These are phyloP conservation scores for Clitopilus hobsonii DNA, from an alignment of 768 basidiomycete species.

Conservation along the genomic window DNA sequence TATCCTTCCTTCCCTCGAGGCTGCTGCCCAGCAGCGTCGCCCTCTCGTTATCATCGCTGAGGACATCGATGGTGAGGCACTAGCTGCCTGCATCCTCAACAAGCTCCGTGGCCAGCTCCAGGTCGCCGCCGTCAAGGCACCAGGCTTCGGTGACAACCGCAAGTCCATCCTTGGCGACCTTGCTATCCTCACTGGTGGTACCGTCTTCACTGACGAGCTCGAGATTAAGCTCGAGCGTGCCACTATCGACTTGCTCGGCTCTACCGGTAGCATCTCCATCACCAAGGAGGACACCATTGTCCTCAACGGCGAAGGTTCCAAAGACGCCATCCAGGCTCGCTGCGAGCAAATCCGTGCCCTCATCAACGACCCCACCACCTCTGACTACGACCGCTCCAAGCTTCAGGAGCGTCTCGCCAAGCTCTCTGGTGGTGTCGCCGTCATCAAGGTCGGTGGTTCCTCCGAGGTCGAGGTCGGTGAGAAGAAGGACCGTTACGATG, in stretches of 20 bases:
- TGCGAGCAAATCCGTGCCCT: constrained; percentile 94
- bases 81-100: constrained; percentile 98
- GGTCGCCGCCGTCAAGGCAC: constrained; percentile 93
- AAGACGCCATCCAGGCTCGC: constrained; percentile 84
- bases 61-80: constrained; percentile 96
- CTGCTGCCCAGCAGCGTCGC: constrained; percentile 73
- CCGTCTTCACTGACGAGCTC: constrained; percentile 94
- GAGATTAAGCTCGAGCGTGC: constrained; percentile 96
- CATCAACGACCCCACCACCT: constrained; percentile 77
- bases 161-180: constrained; percentile 97
- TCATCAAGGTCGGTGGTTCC: constrained; percentile 95
- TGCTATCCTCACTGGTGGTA: constrained; percentile 95
- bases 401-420: constrained; percentile 97
- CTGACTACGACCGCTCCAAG: constrained; percentile 92
- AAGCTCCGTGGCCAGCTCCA: constrained; percentile 97
- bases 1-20: constrained; percentile 88
- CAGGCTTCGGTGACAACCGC: constrained; percentile 98
- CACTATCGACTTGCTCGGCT: constrained; percentile 83
- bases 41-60: constrained; percentile 96
- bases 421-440: constrained; percentile 92
- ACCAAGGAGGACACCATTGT: constrained; percentile 98
- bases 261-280: constrained; percentile 86
- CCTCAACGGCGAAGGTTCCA: constrained; percentile 90
- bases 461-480: constrained; percentile 96
- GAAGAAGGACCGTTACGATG: constrained; percentile 99